Percentiles rank a stretch among this genome's conserved stretches.
These are phyloP conservation scores for Tetramitus jugosus DNA, from an alignment of 208 protist genomes.

Conservation along the genomic window DNA sequence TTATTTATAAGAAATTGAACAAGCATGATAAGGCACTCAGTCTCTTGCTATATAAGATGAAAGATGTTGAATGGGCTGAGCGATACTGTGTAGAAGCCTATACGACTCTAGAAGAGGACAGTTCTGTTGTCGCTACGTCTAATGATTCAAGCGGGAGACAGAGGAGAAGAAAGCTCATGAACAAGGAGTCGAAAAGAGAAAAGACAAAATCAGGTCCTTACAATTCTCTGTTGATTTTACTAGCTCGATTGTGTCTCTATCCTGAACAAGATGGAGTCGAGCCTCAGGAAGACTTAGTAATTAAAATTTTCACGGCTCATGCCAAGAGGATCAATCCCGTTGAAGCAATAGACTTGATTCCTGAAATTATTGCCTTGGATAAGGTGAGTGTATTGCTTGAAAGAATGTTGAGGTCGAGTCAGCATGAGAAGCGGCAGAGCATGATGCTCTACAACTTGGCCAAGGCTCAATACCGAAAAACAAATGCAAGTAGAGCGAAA, in stretches of 20 bases:
- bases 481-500: not conserved
- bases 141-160: not conserved
- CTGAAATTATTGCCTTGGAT: not conserved
- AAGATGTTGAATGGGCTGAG: slow-evolving; percentile 21
- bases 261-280: too few species aligned
- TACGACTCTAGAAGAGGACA: too few species aligned
- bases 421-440: not conserved
- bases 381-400: not conserved
- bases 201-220: too few species aligned
- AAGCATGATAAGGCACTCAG: not conserved
- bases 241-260: not conserved
- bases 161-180: not conserved
- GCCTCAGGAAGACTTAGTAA: not conserved
- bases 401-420: not conserved
- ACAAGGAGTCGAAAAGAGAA: not conserved
- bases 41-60: not conserved
- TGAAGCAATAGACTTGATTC: not conserved
- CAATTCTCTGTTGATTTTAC: not conserved
- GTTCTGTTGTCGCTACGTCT: not conserved
- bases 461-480: not conserved
- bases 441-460: not conserved
- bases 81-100: not conserved
- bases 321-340: slow-evolving; percentile 1
- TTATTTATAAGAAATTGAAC: slow-evolving; percentile 14
- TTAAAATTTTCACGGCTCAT: not conserved